These are phyloP conservation scores for Tirmania nivea DNA, from an alignment of 495 filamentous ascomycete genomes.

Conservation along the genomic window DNA sequence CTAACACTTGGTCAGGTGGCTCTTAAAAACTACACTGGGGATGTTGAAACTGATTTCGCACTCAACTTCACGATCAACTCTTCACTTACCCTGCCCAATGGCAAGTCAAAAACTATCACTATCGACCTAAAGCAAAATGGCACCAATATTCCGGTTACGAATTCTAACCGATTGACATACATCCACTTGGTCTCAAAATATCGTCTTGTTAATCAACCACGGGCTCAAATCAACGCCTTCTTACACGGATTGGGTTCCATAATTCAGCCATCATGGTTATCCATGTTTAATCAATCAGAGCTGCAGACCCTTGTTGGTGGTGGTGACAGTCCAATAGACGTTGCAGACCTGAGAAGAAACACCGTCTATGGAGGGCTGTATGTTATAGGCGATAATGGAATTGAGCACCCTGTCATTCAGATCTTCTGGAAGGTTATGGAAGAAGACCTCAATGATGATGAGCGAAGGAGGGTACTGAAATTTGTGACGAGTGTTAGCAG, in stretches of 20 bases:
- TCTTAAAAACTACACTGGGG: constrained; percentile 69
- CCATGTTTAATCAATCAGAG: constrained; percentile 95
- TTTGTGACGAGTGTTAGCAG: constrained; percentile 89
- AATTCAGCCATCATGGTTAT: constrained; percentile 78
- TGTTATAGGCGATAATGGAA: constrained; percentile 51
- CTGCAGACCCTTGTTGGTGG: constrained; percentile 83
- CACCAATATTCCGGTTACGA: constrained; percentile 60
- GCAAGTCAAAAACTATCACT: constrained; percentile 34
- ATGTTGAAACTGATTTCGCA: constrained; percentile 54
- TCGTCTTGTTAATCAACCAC: constrained; percentile 57
- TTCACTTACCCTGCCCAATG: constrained; percentile 36
- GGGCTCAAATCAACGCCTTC: constrained; percentile 64
- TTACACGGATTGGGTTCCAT: constrained; percentile 66
- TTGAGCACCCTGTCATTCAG: constrained; percentile 60
- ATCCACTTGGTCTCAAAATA: constrained; percentile 78
- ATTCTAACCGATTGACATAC: constrained; percentile 79
- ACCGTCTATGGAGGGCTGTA: constrained; percentile 81
- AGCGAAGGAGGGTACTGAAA: constrained; percentile 70
- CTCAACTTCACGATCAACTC: constrained; percentile 85
- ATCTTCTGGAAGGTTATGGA: constrained; percentile 89
- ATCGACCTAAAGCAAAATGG: constrained; percentile 56
- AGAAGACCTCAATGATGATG: constrained; percentile 38
- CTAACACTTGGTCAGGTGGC: constrained; percentile 24
- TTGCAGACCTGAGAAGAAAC: constrained; percentile 68
- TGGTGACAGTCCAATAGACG: constrained; percentile 55